Evolutionary conservation across 169 alveolate genomes (phyloP).

Genomic region (Amoebophrya sp.): DNA sequence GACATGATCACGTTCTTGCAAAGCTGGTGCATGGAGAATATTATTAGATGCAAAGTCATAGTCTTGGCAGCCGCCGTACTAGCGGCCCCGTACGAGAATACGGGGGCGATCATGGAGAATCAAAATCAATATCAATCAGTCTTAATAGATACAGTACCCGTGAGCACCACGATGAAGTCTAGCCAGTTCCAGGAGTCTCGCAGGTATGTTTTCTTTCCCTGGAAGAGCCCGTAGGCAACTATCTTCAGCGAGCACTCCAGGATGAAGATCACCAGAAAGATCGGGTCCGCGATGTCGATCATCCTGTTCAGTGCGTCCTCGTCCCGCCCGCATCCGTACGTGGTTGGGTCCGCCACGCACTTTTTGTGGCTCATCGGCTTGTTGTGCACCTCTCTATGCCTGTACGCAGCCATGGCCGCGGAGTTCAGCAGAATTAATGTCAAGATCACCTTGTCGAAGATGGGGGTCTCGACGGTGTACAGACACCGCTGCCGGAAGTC

Average conservation of each 20-base stretch:
- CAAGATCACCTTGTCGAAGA: neutral
- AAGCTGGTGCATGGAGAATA: neutral
- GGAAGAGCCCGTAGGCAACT: slow-evolving; percentile 30
- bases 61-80: neutral
- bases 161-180: slow-evolving; percentile 48
- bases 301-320: neutral
- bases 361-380: neutral
- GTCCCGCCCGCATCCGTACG: slow-evolving; percentile 7
- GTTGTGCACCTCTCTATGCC: neutral
- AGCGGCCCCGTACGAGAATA: neutral
- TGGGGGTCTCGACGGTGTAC: neutral
- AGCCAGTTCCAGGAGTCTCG: slow-evolving; percentile 51
- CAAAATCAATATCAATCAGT: neutral
- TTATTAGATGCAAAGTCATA: neutral
- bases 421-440: neutral
- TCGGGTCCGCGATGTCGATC: neutral
- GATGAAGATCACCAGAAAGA: neutral
- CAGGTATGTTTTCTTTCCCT: slow-evolving; percentile 39
- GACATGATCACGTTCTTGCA: too few relatives aligned
- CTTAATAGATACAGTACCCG: neutral
- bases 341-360: neutral
- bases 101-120: neutral
- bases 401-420: neutral
- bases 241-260: slow-evolving; percentile 10
- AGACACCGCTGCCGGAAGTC: neutral